Evolutionary conservation across 257 asterid species (phyloP).

Genomic region (Striga asiatica): DNA sequence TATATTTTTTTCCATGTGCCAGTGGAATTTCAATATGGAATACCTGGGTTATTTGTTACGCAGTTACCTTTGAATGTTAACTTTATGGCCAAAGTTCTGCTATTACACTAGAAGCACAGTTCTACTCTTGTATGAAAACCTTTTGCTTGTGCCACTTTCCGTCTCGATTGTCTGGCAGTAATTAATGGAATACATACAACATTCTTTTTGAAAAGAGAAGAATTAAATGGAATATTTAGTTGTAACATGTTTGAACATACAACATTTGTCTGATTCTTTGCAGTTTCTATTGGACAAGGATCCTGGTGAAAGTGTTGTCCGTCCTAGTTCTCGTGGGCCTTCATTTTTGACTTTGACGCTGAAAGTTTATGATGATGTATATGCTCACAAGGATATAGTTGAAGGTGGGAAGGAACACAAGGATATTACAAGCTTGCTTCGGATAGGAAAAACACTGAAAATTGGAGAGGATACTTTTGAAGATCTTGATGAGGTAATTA

Average conservation of each 20-base stretch:
- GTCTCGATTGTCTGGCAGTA: neutral
- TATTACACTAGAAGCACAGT: neutral
- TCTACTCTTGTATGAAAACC: neutral
- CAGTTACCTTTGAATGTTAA: neutral
- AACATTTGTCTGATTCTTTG: conserved; percentile 1
- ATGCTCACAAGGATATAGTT: conserved; percentile 78
- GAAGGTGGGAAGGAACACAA: conserved; percentile 93
- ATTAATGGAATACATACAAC: neutral
- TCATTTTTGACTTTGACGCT: conserved; percentile 70
- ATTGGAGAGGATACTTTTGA: conserved; percentile 96
- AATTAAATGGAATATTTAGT: neutral
- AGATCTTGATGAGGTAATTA: conserved; percentile 88
- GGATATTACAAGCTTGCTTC: conserved; percentile 88
- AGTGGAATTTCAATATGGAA: neutral
- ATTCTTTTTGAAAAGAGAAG: neutral
- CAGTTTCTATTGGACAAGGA: conserved; percentile 80
- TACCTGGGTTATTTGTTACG: neutral
- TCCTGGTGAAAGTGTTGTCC: conserved; percentile 81
- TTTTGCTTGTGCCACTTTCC: conserved; percentile 2
- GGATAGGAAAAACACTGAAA: conserved; percentile 82
- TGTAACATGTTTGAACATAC: too few relatives aligned
- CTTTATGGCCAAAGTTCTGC: neutral
- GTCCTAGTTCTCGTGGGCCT: conserved; percentile 93
- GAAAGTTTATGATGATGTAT: conserved; percentile 69
- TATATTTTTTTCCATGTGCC: neutral